Evolutionary conservation across 2,329 filamentous ascomycete genomes (phyloP).

Genomic region (Harringtonia aguacate): DNA sequence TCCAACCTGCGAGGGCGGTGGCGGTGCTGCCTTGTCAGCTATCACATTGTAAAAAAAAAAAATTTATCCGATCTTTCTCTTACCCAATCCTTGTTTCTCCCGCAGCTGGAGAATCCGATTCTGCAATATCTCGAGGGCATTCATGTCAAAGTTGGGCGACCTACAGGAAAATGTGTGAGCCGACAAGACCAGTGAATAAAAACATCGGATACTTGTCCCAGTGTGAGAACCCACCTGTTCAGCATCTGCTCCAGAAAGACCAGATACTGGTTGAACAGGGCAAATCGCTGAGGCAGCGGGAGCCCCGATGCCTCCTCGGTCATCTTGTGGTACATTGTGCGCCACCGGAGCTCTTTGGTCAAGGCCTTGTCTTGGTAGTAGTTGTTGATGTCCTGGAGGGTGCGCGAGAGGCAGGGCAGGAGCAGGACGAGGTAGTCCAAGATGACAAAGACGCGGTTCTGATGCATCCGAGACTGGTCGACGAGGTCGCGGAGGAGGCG

Average conservation of each 20-base stretch:
- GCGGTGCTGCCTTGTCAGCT: conserved; percentile 16
- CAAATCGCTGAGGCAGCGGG: conserved; percentile 39
- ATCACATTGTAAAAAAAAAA: too few species aligned
- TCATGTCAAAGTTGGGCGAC: conserved; percentile 44
- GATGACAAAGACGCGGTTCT: conserved; percentile 36
- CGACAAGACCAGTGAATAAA: background rate
- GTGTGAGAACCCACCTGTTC: conserved; percentile 32
- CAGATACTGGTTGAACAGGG: conserved; percentile 45
- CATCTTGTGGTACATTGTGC: conserved; percentile 46
- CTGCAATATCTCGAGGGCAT: conserved; percentile 38
- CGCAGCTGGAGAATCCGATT: conserved; percentile 39
- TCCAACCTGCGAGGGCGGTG: conserved; percentile 23
- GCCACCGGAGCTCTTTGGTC: conserved; percentile 41
- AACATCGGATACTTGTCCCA: too few species aligned
- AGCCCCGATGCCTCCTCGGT: conserved; percentile 40
- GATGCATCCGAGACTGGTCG: conserved; percentile 41
- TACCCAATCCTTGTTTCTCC: conserved; percentile 36
- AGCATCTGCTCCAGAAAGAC: conserved; percentile 37
- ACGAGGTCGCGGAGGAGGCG: conserved; percentile 41
- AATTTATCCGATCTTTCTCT: background rate
- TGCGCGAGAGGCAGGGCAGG: conserved; percentile 42
- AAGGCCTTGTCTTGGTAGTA: conserved; percentile 40
- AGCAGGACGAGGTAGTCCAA: conserved; percentile 45
- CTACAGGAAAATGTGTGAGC: conserved; percentile 14
- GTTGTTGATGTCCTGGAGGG: conserved; percentile 39